Evolutionary conservation across 306 rosid species (phyloP), one percentile per base, ranked within the genome.

Genomic region (Vigna mungo): DNA sequence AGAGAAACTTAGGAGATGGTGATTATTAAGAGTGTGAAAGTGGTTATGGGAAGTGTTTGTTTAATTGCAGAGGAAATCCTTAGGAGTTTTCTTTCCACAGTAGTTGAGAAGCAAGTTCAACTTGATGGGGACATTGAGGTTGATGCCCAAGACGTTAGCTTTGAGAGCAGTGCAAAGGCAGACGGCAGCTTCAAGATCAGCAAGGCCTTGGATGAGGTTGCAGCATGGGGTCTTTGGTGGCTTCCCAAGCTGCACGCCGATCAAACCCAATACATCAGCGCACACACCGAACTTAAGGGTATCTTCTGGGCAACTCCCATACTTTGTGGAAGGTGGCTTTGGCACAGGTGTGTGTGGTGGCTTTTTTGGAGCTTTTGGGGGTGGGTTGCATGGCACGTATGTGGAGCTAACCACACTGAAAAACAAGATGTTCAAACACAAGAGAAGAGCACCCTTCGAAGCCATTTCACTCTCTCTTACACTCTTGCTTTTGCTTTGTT

Each of bases 131-230:
- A 92, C 2, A 21, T 90, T 86, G 10, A 92, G 88, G 83, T 92
- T 86, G 61, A 90, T 21, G 2, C 97, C 96, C 11, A 94, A 27
- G 11, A 90, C 54, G 30, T 85, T 84, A 37, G 94, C 94, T 32
- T 86, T 92, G 4, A 92, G 87, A 12, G 92, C 93, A 1, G 96
- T 94, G 94, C 97, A 92, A 58, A 94, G 97, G 84, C 98, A 94
- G 21, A 89, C 76, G 3, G 94, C 96, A 3, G 97, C 98, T 55
- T 92, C 97, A 71, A 94, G 91, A 63, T 94, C 86, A 30, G 11
- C 96, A 1, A 94, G 86, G 12, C 90, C 90, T 1, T 83, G 2
- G 62, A 92, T 32, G 36, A 94, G 89, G 5, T 63, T 4, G 78
- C 98, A 92, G 61, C 96, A 94, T 53, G 94, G 93, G n/a, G 74